Evolutionary conservation across 306 rosid species (phyloP), one percentile per base, ranked within the genome.

Genomic region (Cicer pinnatifidum): DNA sequence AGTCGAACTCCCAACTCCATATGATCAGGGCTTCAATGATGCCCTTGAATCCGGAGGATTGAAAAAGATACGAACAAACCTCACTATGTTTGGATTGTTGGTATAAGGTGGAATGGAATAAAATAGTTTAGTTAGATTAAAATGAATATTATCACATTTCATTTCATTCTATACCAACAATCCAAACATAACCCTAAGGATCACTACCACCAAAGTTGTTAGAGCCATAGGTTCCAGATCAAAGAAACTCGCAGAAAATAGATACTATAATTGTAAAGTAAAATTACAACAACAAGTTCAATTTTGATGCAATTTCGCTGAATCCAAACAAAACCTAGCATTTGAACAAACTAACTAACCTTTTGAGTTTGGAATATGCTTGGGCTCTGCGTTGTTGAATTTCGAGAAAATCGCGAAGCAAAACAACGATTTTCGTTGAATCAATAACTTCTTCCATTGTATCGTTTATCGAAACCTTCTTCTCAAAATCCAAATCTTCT

Each of bases 311-410:
- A 39, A 16, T 65, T 44, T 44, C 1, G 53, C 8, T 40, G 47
- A 71, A 78, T 1, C 73, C 9, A 50, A 80, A 69, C 40, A 57
- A 65, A 45, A 23, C 43, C 16, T 20, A 1, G 15, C 2, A 28
- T 2, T 0, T 3, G 3, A 57, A 54, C 16, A 6, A 53, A 7
- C 9, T 2, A 67, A 66, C 12, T 0, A 53, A 90, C 92, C 87
- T 67, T 70, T 88, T 89, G 72, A 89, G 93, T 68, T 84, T 89
- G 75, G 96, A 75, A 78, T 89, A 92, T 1, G 97, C 89, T 78
- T 84, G 85, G 20, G 97, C 97, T 19, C 97, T 77, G 56, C 93
- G 93, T 80, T 81, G 90, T 80, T 92, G 97, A 54, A 92, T 69
- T 0, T 37, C 79, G 15, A 92, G 86, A 62, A 92, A 92, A 57